phyloP scores from a whole-genome alignment of 1,284 basidiomycete genomes.

The Lignosus rhinocerotis region DNA sequence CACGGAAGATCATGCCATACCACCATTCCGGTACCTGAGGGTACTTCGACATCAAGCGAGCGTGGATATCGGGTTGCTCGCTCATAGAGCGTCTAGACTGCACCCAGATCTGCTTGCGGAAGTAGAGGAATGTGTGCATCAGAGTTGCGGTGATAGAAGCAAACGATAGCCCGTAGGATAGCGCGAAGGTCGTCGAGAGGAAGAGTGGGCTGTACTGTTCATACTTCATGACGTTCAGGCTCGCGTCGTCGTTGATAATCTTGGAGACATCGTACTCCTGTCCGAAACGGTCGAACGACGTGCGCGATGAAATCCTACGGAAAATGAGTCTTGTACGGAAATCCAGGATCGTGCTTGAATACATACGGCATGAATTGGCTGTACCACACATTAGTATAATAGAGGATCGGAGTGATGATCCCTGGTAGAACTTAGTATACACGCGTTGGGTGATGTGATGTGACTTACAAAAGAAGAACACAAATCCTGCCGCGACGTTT shows the following conservation, averaged over 20 bases:
- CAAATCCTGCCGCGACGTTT: constrained; percentile 58
- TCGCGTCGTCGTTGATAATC: constrained; percentile 53
- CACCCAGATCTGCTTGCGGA: constrained; percentile 76
- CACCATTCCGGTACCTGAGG: constrained; percentile 75
- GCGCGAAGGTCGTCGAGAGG: constrained; percentile 68
- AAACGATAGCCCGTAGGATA: constrained; percentile 65
- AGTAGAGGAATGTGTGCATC: constrained; percentile 80
- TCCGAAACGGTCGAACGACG: constrained; percentile 60
- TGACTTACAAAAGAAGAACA: constrained; percentile 56
- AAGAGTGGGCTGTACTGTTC: constrained; percentile 59
- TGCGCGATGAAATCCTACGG: constrained; percentile 52
- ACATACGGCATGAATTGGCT: constrained; percentile 46
- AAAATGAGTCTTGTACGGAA: not conserved
- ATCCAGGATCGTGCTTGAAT: not conserved
- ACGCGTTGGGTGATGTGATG: constrained; percentile 32
- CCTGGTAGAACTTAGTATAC: constrained; percentile 40
- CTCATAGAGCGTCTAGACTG: constrained; percentile 62
- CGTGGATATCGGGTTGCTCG: constrained; percentile 87
- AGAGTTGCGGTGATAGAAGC: constrained; percentile 59
- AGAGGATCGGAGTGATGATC: constrained; percentile 62
- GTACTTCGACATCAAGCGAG: constrained; percentile 81
- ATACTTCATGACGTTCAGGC: constrained; percentile 54
- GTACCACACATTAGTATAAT: constrained; percentile 52
- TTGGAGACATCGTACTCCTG: constrained; percentile 54
- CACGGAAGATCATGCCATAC: constrained; percentile 49